Conservation (phyloP, 495 filamentous ascomycete species). For the Xylaria palmicola region DNA sequence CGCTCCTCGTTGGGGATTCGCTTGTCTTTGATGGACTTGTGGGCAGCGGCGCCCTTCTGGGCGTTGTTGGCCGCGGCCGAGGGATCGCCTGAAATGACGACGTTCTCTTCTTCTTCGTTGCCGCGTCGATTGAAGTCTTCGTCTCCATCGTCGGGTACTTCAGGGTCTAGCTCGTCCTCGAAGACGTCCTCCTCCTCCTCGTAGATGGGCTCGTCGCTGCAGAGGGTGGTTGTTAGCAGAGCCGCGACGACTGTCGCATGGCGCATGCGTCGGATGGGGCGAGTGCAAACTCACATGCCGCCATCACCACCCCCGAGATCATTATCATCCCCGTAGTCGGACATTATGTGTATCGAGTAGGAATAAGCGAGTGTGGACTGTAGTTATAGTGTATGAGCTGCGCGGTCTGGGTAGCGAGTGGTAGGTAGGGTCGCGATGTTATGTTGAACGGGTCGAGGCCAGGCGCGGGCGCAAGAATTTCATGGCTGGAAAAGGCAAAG, state of each 20-base stretch:
- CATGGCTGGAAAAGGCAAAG: conserved; percentile 16
- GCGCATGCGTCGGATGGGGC: background rate
- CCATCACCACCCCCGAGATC: conserved; percentile 54
- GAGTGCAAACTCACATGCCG: conserved; percentile 32
- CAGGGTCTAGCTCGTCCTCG: conserved; percentile 50
- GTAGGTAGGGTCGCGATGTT: conserved; percentile 2
- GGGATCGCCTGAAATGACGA: conserved; percentile 74
- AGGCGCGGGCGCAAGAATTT: conserved; percentile 8
- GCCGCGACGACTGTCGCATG: background rate
- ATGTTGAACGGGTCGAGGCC: background rate
- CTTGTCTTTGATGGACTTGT: conserved; percentile 73
- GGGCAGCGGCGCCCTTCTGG: conserved; percentile 36
- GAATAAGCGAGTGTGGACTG: background rate
- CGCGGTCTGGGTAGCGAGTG: conserved; percentile 4
- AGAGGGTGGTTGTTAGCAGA: conserved; percentile 14
- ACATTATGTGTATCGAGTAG: conserved; percentile 57
- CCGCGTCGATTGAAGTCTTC: conserved; percentile 50
- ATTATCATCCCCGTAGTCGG: conserved; percentile 76
- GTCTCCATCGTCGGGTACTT: conserved; percentile 60
- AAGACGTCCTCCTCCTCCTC: conserved; percentile 43
- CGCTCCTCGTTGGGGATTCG: conserved; percentile 86
- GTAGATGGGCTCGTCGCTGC: conserved; percentile 55
- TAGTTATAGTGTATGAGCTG: background rate
- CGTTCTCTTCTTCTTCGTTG: conserved; percentile 50
- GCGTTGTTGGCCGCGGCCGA: conserved; percentile 60